A percentile compares a stretch with the other conserved stretches of the same genome.
phyloP scores from a whole-genome alignment of 75 land plant species.

The Picea sitchensis region DNA sequence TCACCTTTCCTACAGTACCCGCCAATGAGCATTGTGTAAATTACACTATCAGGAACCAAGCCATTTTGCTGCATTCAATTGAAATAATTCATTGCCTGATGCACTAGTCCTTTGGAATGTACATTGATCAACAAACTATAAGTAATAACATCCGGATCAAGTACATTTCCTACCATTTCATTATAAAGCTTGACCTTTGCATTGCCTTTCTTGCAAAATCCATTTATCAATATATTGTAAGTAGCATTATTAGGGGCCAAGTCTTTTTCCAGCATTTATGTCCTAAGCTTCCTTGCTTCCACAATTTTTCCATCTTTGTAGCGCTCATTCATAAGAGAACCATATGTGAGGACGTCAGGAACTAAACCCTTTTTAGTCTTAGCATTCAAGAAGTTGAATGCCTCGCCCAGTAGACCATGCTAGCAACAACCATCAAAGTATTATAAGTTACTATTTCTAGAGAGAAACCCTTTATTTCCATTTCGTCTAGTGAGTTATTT shows the following conservation, averaged over 20 bases:
- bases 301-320: conserved; percentile 36
- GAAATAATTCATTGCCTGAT: conserved; percentile 41
- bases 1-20: conserved; percentile 56
- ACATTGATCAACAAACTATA: conserved; percentile 49
- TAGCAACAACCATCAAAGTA: conserved; percentile 36
- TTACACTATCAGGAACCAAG: conserved; percentile 53
- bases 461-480: conserved; percentile 58
- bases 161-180: conserved; percentile 37
- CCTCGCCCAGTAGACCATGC: conserved; percentile 45
- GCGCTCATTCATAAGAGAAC: conserved; percentile 47
- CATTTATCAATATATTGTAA: conserved; percentile 67
- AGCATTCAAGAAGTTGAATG: conserved; percentile 35
- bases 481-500: conserved; percentile 28
- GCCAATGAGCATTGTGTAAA: conserved; percentile 72
- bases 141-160: conserved; percentile 51
- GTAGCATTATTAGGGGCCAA: conserved; percentile 29
- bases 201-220: conserved; percentile 47
- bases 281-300: conserved; percentile 27
- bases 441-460: too few species aligned
- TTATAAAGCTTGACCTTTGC: conserved; percentile 20
- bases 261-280: conserved; percentile 33
- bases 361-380: conserved; percentile 50
- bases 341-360: conserved; percentile 17
- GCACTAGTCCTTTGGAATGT: conserved; percentile 39
- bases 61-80: conserved; percentile 58